phyloP scores from a whole-genome alignment of 768 basidiomycete species.

The Cubamyces lactineus region DNA sequence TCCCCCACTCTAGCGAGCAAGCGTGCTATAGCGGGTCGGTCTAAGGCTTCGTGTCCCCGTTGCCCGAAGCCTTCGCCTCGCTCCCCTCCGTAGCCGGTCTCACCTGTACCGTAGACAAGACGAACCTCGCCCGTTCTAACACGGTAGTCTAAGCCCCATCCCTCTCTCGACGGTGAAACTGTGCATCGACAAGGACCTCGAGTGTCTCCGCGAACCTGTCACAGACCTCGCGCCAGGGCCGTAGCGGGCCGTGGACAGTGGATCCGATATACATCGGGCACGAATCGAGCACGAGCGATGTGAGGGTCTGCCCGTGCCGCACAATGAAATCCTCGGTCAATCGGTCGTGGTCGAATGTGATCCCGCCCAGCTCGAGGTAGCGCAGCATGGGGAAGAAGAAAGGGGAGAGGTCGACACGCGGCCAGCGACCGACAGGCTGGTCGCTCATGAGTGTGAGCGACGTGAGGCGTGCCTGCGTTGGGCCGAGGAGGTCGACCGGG shows the following conservation, averaged over 20 bases:
- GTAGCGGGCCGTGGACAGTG: not conserved
- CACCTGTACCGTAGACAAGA: not conserved
- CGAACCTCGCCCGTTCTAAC: not conserved
- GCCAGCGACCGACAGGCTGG: constrained; percentile 22
- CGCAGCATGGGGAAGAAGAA: constrained; percentile 24
- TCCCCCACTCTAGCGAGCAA: not conserved
- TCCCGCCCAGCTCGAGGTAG: constrained; percentile 16
- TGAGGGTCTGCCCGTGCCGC: constrained; percentile 18
- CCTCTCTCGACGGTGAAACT: constrained; percentile 6
- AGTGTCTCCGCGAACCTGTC: constrained; percentile 23
- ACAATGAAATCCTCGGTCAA: constrained; percentile 26
- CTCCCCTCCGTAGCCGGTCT: not conserved
- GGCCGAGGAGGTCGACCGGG: constrained; percentile 21
- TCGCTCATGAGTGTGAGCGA: constrained; percentile 26
- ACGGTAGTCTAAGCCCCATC: constrained; percentile 20
- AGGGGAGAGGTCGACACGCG: constrained; percentile 24
- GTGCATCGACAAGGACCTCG: constrained; percentile 13
- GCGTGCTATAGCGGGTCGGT: not conserved
- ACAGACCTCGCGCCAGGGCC: constrained; percentile 22
- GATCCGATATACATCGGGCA: constrained; percentile 21
- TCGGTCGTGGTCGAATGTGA: constrained; percentile 19
- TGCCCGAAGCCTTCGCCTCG: not conserved
- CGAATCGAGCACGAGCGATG: constrained; percentile 23
- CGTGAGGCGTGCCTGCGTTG: constrained; percentile 21
- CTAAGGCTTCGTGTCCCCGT: not conserved